phyloP scores from a whole-genome alignment of 164 flowering plant genomes.

The Aristolochia fimbriata region DNA sequence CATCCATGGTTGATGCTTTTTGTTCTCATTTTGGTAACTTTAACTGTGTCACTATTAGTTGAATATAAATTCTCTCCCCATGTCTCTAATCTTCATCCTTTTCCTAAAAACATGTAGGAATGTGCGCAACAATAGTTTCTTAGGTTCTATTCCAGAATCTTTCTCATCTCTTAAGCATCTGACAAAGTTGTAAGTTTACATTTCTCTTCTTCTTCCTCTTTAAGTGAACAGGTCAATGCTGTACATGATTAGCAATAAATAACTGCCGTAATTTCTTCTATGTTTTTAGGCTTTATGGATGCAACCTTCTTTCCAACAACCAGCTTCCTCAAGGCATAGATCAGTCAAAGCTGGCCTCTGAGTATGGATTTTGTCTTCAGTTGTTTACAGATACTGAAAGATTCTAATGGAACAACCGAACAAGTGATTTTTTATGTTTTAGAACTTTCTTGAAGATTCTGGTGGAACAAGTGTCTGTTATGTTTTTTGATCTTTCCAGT shows the following conservation, averaged over 20 bases:
- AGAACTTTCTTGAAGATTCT: too few species aligned
- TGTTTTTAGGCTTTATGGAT: constrained; percentile 41
- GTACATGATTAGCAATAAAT: not conserved
- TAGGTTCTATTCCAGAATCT: constrained; percentile 38
- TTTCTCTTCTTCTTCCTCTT: not conserved
- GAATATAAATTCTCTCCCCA: too few species aligned
- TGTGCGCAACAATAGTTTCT: constrained; percentile 45
- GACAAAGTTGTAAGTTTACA: constrained; percentile 31
- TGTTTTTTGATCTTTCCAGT: not conserved
- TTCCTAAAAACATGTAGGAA: constrained; percentile 26
- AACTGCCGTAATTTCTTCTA: not conserved
- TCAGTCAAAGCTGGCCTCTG: constrained; percentile 35
- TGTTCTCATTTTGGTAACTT: too few species aligned
- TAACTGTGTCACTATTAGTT: too few species aligned
- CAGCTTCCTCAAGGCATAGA: constrained; percentile 24
- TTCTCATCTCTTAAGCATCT: constrained; percentile 32
- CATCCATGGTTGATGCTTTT: too few species aligned
- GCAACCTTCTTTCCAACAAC: constrained; percentile 36
- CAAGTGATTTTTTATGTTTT: not conserved
- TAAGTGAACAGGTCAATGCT: not conserved
- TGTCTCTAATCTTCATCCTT: too few species aligned
- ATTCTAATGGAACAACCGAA: not conserved
- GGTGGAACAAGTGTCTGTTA: not conserved
- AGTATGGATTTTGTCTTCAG: constrained; percentile 28
- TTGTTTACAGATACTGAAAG: not conserved